Base-by-base conservation (phyloP, 306 rosid genomes). In the Vigna radiata region DNA sequence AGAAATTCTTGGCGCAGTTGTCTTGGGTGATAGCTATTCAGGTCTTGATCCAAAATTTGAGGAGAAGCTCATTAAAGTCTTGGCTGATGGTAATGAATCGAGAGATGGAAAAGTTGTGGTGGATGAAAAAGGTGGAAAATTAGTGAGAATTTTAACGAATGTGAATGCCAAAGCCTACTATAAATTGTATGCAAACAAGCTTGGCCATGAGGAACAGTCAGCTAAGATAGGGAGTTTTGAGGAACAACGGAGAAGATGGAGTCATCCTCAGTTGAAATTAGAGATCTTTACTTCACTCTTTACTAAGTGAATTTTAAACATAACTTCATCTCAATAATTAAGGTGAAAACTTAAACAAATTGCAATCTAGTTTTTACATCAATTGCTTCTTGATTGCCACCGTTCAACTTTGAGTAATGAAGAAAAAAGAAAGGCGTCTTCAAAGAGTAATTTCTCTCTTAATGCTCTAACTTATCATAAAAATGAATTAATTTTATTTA, bases 1-100 rank as follows among this genome's bases (percentile, higher is more conserved):
- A 27, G 97, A 95, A 80, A 71, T 90, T 53, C 79, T 95, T 12
- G 98, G 97, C 10, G 87, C 96, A 17, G 89, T 89, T 36, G 50
- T 86, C 8, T 25, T 90, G 70, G 81, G 79, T 48, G 85, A 89
- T 48, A 85, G 62, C 27, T 16, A 52, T 68, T 81, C 78, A 53
- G 48, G 41, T 73, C 81, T 91, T 43, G 16, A 81, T 48, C 77
- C 87, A 63, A 74, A 68, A 37, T 81, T 87, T 82, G 84, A 79
- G 72, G 78, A 79, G 31, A 80, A 88, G 46, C 64, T 70, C 8
- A 73, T 92, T 59, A 89, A 77, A 76, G 81, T 92, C 9, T 72
- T 84, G 21, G 96, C 90, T 4, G 70, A 88, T 46, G 97, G 91
- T 2, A n/a, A 11, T 63, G 97, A 92, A 85, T 87, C 91, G 16